Evolutionary conservation across 2,329 filamentous ascomycete species (phyloP).

Genomic region (Allantophomopsis lycopodina): DNA sequence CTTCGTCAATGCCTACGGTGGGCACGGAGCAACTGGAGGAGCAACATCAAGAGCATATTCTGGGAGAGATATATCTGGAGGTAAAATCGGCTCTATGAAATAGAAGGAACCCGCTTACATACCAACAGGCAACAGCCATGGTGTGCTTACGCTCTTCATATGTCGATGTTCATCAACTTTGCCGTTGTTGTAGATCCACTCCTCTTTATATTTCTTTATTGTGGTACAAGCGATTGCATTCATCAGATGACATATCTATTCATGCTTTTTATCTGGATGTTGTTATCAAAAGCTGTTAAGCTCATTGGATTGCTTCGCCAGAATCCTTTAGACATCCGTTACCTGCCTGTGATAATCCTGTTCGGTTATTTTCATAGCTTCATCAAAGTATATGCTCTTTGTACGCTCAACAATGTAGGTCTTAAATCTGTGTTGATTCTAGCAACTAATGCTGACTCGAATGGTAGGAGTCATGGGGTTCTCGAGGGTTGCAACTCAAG

Average conservation of each 20-base stretch:
- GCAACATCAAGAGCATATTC: conserved; percentile 34
- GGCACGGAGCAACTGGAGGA: conserved; percentile 43
- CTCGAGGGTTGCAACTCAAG: no score
- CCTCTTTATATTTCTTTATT: conserved; percentile 21
- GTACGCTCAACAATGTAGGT: neutral
- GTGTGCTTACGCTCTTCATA: conserved; percentile 40
- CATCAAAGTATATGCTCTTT: conserved; percentile 32
- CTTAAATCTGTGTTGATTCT: no score
- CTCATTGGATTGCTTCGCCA: conserved; percentile 34
- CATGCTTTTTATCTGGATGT: conserved; percentile 19
- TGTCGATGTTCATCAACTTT: conserved; percentile 39
- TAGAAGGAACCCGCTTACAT: no score
- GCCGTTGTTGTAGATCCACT: conserved; percentile 35
- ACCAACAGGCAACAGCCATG: conserved; percentile 26
- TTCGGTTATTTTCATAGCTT: conserved; percentile 45
- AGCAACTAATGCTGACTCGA: no score
- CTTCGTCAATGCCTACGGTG: conserved; percentile 38
- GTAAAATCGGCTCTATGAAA: no score
- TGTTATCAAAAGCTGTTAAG: conserved; percentile 42
- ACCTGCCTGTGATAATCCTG: conserved; percentile 32
- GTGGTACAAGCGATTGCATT: conserved; percentile 5
- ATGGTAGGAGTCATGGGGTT: no score
- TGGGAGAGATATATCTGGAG: conserved; percentile 22
- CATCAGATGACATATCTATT: conserved; percentile 1
- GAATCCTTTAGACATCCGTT: conserved; percentile 34